Base-by-base conservation (phyloP, 2,329 filamentous ascomycete genomes). In the Apiospora arundinis region DNA sequence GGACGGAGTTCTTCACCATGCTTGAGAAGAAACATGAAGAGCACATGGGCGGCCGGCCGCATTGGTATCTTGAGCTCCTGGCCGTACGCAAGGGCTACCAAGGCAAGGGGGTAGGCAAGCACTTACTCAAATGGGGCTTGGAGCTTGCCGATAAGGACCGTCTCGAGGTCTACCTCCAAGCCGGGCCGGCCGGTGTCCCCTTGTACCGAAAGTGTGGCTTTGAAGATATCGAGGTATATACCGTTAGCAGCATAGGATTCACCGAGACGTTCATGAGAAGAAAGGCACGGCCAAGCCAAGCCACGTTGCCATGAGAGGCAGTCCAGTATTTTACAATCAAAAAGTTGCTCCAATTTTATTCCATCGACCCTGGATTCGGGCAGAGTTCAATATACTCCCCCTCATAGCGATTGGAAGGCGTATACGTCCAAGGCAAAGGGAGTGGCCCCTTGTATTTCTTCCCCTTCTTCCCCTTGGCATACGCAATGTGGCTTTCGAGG, bases 121-220 rank as follows among this genome's bases (percentile, higher is more conserved):
- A 78, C 37, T 69, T 90, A 32, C 74, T 89, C 48, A 77, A 77
- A 28, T 89, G 85, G 85, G 88, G 87, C 0, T 72, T 84, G 9
- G 77, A 82, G 40, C 80, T 78, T 72, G 85, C 86, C 0, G 86
- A 88, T 74, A 78, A 77, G 7, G 82, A 81, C 1, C 80, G 82
- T 0, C 73, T 80, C n/a, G 82, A 85, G 63, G 81, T 83, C 14
- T 90, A 86, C 76, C 77, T 90, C 1, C 86, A 89, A 72, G 85
- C 86, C 11, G 88, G 87, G 60, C 82, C 81, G 0, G 82, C 81
- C 18, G 88, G 86, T 1, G 82, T 80, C 71, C 80, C 79, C 0
- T 68, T 89, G 18, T 90, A 90, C 78, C 76, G 81, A 71, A 85
- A 81, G 73, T 80, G 84, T 74, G 87, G 87, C 3, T 90, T 87